phyloP scores from a whole-genome alignment of 2,329 filamentous ascomycete species.

The Clonostachys sp. region DNA sequence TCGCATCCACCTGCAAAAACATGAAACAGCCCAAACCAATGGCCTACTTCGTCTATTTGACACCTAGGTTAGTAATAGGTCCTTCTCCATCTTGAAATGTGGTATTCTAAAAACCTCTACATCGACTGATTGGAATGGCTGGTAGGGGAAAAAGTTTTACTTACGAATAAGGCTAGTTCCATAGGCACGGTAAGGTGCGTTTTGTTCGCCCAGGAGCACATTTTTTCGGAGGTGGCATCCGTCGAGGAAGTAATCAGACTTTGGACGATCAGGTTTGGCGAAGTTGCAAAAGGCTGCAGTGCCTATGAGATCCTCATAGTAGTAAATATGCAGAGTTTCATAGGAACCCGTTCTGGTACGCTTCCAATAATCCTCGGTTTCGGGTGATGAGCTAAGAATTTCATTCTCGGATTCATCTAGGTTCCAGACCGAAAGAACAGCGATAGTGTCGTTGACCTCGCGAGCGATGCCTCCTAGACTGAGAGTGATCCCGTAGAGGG shows the following conservation, averaged over 20 bases:
- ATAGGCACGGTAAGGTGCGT: slow-evolving; percentile 9
- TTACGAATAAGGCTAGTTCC: background rate
- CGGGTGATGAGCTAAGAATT: background rate
- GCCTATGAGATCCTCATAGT: slow-evolving; percentile 13
- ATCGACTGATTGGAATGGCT: no score
- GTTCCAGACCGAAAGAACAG: background rate
- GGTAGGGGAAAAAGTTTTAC: no score
- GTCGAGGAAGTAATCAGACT: slow-evolving; percentile 6
- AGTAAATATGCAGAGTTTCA: slow-evolving; percentile 36
- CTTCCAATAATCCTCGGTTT: background rate
- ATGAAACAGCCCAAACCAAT: slow-evolving; percentile 38
- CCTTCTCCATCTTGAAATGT: slow-evolving; percentile 9
- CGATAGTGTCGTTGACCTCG: background rate
- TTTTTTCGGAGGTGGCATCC: slow-evolving; percentile 10
- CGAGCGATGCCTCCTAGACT: background rate
- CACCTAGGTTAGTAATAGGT: slow-evolving; percentile 12
- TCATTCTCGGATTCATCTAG: background rate
- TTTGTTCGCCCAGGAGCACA: slow-evolving; percentile 5
- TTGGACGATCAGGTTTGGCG: slow-evolving; percentile 19
- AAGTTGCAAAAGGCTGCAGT: slow-evolving; percentile 35
- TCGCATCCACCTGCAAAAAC: slow-evolving; percentile 31
- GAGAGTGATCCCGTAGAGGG: background rate
- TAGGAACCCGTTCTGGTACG: slow-evolving; percentile 27
- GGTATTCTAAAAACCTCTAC: no score
- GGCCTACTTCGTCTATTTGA: slow-evolving; percentile 31